Percentiles rank a stretch among this genome's conserved stretches.
phyloP scores from a whole-genome alignment of 768 basidiomycete species.

The Chalciporus chontae region DNA sequence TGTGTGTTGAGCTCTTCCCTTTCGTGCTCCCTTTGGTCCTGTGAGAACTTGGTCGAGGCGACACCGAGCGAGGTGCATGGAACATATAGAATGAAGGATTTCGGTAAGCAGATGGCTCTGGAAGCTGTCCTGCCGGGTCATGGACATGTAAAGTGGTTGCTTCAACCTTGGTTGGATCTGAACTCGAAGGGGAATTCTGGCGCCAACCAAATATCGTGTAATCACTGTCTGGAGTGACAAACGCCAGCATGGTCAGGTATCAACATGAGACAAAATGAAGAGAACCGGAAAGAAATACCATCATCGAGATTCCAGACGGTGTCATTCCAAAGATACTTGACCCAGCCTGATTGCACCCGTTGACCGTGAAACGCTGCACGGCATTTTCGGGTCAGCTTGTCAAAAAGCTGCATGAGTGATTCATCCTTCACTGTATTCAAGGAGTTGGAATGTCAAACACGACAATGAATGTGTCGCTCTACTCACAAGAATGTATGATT shows the following conservation, averaged over 20 bases:
- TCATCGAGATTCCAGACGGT: slow-evolving; percentile 87
- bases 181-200: slow-evolving; percentile 38
- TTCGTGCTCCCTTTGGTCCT: slow-evolving; percentile 38
- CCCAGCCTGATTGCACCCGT: slow-evolving; percentile 71
- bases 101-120: slow-evolving; percentile 56
- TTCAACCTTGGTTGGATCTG: slow-evolving; percentile 13
- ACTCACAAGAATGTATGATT: slow-evolving; percentile 70
- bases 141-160: slow-evolving; percentile 55
- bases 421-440: slow-evolving; percentile 59
- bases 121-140: slow-evolving; percentile 57
- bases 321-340: slow-evolving; percentile 83
- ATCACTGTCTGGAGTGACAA: slow-evolving; percentile 62
- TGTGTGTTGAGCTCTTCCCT: slow-evolving; percentile 36
- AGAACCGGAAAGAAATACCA: slow-evolving; percentile 45
- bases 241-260: neutral
- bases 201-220: slow-evolving; percentile 85
- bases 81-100: slow-evolving; percentile 75
- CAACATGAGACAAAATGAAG: neutral
- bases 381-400: slow-evolving; percentile 68
- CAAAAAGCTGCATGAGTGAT: slow-evolving; percentile 56
- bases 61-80: slow-evolving; percentile 21
- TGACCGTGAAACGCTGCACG: slow-evolving; percentile 54
- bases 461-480: neutral
- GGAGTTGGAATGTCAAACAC: slow-evolving; percentile 7
- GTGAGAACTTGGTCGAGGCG: slow-evolving; percentile 29